Percentiles rank a stretch among this genome's conserved stretches.
phyloP scores from a whole-genome alignment of 306 rosid species.

The Gynostemma pentaphyllum region DNA sequence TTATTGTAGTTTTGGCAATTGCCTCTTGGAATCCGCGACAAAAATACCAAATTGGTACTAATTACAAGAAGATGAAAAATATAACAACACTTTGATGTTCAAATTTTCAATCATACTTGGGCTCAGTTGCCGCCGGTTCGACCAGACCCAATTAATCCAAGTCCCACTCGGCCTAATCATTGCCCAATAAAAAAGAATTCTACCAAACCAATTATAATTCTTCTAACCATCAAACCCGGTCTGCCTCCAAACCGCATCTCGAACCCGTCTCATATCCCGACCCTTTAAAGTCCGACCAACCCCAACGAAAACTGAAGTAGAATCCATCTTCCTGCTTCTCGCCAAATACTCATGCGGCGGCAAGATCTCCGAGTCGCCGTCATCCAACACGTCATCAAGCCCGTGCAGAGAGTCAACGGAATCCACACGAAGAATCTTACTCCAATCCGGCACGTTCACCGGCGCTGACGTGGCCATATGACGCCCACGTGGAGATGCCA shows the following conservation, averaged over 20 bases:
- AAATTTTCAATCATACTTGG: constrained; percentile 10
- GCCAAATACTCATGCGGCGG: constrained; percentile 97
- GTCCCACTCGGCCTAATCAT: constrained; percentile 40
- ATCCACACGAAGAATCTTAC: constrained; percentile 84
- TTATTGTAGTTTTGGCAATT: too few relatives aligned
- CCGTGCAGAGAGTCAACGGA: constrained; percentile 64
- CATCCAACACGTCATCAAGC: constrained; percentile 27
- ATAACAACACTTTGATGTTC: constrained; percentile 6
- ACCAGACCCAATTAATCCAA: constrained; percentile 34
- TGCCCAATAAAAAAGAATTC: constrained; percentile 23
- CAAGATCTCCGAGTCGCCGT: constrained; percentile 50
- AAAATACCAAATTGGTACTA: neutral
- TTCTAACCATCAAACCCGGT: constrained; percentile 86
- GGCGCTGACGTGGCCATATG: constrained; percentile 74
- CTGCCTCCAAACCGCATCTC: constrained; percentile 93
- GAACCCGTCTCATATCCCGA: constrained; percentile 89
- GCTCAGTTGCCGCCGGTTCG: constrained; percentile 39
- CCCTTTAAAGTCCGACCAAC: constrained; percentile 94
- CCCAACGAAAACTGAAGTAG: constrained; percentile 83
- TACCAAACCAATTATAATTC: too few relatives aligned
- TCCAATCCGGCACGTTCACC: constrained; percentile 95
- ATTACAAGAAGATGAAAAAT: neutral
- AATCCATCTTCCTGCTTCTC: constrained; percentile 41
- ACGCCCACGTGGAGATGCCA: constrained; percentile 26
- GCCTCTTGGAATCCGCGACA: neutral